Conservation (phyloP, 345 rosid species). For the Gossypium arboreum region DNA sequence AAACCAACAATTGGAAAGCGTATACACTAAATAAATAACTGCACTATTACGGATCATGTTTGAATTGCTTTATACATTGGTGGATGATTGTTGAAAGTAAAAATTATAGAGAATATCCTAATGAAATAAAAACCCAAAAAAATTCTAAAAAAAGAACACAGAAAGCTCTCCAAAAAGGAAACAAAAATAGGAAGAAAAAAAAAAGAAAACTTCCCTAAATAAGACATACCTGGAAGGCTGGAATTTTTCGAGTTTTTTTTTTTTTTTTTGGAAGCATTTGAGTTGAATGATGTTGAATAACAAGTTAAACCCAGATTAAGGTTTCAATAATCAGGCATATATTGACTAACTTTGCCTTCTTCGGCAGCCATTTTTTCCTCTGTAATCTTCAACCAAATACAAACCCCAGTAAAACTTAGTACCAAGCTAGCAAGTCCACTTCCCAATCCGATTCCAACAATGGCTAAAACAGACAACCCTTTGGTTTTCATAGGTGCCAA, state of each 20-base stretch:
- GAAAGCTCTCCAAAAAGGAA: too few species aligned
- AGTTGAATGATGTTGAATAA: too few species aligned
- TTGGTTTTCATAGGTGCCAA: constrained; percentile 54
- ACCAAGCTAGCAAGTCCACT: constrained; percentile 87
- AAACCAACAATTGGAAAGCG: neutral
- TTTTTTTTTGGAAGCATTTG: too few species aligned
- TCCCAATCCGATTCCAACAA: constrained; percentile 95
- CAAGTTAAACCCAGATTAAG: too few species aligned
- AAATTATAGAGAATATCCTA: neutral
- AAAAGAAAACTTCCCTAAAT: too few species aligned
- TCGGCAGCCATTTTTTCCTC: constrained; percentile 60
- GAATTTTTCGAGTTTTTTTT: too few species aligned
- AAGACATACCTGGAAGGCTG: too few species aligned
- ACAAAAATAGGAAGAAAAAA: too few species aligned
- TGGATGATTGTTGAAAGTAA: too few species aligned
- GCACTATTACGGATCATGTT: constrained; percentile 2
- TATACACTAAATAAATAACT: constrained; percentile 5
- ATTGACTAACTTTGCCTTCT: constrained; percentile 57
- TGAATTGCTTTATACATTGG: constrained; percentile 25
- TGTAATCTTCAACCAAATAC: constrained; percentile 66
- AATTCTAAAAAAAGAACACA: too few species aligned
- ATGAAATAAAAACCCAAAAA: neutral
- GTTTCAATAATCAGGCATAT: constrained; percentile 59
- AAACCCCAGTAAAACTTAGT: constrained; percentile 85
- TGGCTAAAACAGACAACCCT: constrained; percentile 74